Conservation (phyloP, 2,329 filamentous ascomycete species). For the Hypomyces rosellus region DNA sequence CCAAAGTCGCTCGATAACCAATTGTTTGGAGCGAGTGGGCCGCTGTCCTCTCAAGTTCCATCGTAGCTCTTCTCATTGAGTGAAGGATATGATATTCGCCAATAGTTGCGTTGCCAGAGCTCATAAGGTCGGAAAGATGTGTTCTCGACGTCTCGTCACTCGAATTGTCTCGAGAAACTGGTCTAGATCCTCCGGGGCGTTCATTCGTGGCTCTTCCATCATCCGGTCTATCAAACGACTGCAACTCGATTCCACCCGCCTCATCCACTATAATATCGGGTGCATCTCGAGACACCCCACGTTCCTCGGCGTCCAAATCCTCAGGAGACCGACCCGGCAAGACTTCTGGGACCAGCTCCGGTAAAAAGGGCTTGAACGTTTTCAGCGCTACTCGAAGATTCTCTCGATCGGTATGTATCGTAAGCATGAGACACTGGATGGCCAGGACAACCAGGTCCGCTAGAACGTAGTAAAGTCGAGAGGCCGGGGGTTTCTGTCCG, state of each 20-base stretch:
- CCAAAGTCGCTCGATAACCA: constrained; percentile 47
- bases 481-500: constrained; percentile 57
- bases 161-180: constrained; percentile 22
- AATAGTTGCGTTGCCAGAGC: constrained; percentile 49
- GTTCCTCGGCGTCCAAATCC: constrained; percentile 52
- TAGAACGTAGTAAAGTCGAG: constrained; percentile 47
- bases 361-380: constrained; percentile 29
- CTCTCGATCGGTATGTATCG: constrained; percentile 56
- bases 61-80: constrained; percentile 41
- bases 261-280: constrained; percentile 30
- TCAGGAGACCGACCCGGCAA: constrained; percentile 31
- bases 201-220: constrained; percentile 19
- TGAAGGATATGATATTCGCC: constrained; percentile 48
- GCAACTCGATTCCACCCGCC: constrained; percentile 41
- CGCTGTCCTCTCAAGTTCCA: constrained; percentile 40
- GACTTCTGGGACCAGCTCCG: constrained; percentile 22
- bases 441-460: constrained; percentile 50
- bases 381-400: constrained; percentile 45
- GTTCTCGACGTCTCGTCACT: constrained; percentile 27
- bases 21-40: constrained; percentile 49
- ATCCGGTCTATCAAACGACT: constrained; percentile 23
- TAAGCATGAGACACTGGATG: constrained; percentile 58
- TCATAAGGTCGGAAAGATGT: constrained; percentile 42
- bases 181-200: constrained; percentile 13
- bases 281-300: constrained; percentile 40